Percentiles rank a stretch among this genome's conserved stretches.
Conservation (phyloP, 2,329 filamentous ascomycete species). For the Pseudofabraea citricarpa region DNA sequence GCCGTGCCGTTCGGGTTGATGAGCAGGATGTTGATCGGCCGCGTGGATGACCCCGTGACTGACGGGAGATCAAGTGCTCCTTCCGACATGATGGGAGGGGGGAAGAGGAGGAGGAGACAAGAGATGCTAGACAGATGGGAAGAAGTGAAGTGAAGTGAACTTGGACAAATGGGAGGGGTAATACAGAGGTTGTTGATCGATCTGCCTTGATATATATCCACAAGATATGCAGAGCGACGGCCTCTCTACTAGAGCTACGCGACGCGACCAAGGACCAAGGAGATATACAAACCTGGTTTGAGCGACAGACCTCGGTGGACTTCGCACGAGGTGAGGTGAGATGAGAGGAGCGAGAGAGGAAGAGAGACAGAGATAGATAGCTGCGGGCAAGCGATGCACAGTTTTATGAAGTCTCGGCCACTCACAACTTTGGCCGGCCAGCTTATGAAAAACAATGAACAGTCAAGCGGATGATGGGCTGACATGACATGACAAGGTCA, state of each 20-base stretch:
- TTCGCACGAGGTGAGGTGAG: not conserved
- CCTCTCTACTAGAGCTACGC: too few species aligned
- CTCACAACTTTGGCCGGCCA: not conserved
- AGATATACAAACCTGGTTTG: not conserved
- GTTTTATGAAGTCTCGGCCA: not conserved
- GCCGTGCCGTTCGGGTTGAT: constrained; percentile 43
- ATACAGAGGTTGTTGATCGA: too few species aligned
- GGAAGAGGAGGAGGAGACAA: not conserved
- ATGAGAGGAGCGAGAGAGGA: not conserved
- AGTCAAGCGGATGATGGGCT: too few species aligned
- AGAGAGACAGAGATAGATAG: not conserved
- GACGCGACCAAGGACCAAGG: not conserved
- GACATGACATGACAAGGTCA: too few species aligned
- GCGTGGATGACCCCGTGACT: constrained; percentile 22
- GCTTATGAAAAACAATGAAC: too few species aligned
- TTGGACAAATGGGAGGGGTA: too few species aligned
- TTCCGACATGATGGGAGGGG: constrained; percentile 4
- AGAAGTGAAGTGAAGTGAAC: not conserved
- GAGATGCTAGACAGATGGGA: not conserved
- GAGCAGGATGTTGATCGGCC: constrained; percentile 35
- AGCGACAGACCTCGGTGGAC: not conserved
- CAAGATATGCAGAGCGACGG: too few species aligned
- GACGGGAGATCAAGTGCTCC: too few species aligned
- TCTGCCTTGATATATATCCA: too few species aligned
- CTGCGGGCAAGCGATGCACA: not conserved